A percentile compares a stretch with the other conserved stretches of the same genome.
Conservation (phyloP, 2,329 filamentous ascomycete genomes). For the Emergomyces africanus region DNA sequence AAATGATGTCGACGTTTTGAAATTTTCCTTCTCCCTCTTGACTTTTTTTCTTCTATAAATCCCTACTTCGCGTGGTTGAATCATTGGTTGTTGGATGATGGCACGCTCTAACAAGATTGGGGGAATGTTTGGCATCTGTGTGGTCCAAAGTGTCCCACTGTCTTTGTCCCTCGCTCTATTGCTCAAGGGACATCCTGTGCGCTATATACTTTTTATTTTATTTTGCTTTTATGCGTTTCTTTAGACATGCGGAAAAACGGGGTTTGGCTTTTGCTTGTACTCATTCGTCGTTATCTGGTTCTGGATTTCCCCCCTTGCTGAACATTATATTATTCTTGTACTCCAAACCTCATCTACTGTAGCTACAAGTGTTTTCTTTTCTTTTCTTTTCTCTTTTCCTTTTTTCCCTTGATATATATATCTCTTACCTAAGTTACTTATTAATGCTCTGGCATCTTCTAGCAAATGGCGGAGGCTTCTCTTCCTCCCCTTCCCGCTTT, state of each 20-base stretch:
- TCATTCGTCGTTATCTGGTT: not conserved
- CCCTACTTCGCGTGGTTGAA: not conserved
- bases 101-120: too few relatives aligned
- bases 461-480: not conserved
- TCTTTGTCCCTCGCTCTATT: not conserved
- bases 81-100: not conserved
- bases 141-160: not conserved
- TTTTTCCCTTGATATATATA: too few relatives aligned
- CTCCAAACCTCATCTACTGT: not conserved
- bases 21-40: not conserved
- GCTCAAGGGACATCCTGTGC: not conserved
- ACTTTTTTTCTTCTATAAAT: not conserved
- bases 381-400: too few relatives aligned
- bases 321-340: not conserved
- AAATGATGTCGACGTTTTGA: slow-evolving; percentile 20
- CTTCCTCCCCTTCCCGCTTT: not conserved
- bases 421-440: not conserved
- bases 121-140: not conserved
- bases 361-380: not conserved
- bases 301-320: not conserved
- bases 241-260: not conserved
- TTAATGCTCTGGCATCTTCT: not conserved
- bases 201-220: not conserved
- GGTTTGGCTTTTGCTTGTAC: not conserved
- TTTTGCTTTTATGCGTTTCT: not conserved